These are phyloP conservation scores for Cenchrus americanus DNA, from an alignment of 176 grass and related monocot species.

Conservation along the genomic window DNA sequence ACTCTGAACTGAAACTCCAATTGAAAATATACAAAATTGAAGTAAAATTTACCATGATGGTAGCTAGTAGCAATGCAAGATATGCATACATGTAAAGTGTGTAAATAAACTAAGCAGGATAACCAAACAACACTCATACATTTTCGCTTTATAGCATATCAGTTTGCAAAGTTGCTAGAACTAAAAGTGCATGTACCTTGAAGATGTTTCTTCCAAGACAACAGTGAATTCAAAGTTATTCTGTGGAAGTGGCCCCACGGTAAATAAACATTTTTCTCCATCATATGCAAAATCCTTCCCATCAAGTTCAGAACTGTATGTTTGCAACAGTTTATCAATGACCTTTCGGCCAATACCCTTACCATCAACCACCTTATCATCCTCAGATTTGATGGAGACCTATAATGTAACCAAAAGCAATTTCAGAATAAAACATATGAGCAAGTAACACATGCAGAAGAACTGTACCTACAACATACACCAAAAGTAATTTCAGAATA, in stretches of 20 bases:
- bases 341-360: conserved; percentile 74
- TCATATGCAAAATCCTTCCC: conserved; percentile 91
- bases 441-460: conserved; percentile 25
- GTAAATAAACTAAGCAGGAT: conserved; percentile 8
- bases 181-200: conserved; percentile 51
- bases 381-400: conserved; percentile 77
- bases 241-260: conserved; percentile 78
- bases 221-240: conserved; percentile 84
- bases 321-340: conserved; percentile 76
- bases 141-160: conserved; percentile 21
- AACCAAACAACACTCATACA: not conserved
- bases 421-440: conserved; percentile 25
- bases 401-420: conserved; percentile 41
- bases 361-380: conserved; percentile 63
- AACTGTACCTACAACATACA: too few relatives aligned
- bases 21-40: not conserved
- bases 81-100: conserved; percentile 27
- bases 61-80: conserved; percentile 1
- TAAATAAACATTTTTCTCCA: conserved; percentile 90
- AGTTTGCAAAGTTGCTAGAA: not conserved
- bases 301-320: conserved; percentile 76
- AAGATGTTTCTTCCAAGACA: conserved; percentile 76
- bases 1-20: conserved; percentile 15
- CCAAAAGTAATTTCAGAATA: too few relatives aligned
- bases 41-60: not conserved